These are phyloP conservation scores for Talaromyces sp. DNA, from an alignment of 2,329 filamentous ascomycete genomes.

Conservation along the genomic window DNA sequence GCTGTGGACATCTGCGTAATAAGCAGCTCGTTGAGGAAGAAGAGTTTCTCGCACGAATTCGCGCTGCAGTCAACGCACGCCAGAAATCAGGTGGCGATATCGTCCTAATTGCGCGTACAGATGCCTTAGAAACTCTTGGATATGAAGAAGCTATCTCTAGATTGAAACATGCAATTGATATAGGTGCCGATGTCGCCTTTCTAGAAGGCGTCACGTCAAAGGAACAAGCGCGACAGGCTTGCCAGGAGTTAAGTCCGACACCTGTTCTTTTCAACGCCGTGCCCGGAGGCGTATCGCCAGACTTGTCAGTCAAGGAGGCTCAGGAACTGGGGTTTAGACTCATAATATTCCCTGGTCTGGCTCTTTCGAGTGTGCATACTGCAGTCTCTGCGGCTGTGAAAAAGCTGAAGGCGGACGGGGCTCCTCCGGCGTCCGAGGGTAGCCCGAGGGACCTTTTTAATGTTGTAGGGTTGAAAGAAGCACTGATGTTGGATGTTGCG, in stretches of 20 bases:
- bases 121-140: conserved; percentile 22
- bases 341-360: conserved; percentile 29
- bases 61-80: conserved; percentile 27
- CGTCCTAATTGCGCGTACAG: conserved; percentile 31
- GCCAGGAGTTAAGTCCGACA: conserved; percentile 21
- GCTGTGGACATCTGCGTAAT: conserved; percentile 36
- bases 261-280: conserved; percentile 34
- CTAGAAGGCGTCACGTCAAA: conserved; percentile 26
- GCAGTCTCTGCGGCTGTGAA: conserved; percentile 20
- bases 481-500: conserved; percentile 24
- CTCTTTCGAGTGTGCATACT: conserved; percentile 21
- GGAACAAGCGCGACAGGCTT: conserved; percentile 22
- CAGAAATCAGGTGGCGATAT: conserved; percentile 24
- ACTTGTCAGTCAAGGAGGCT: conserved; percentile 25
- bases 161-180: conserved; percentile 22
- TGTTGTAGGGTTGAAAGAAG: conserved; percentile 25
- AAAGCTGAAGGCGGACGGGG: conserved; percentile 24
- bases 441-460: conserved; percentile 26
- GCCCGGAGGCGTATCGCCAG: conserved; percentile 26
- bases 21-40: conserved; percentile 25
- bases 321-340: conserved; percentile 28
- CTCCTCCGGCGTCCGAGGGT: conserved; percentile 10
- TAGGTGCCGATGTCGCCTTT: conserved; percentile 30
- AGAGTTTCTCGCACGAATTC: conserved; percentile 20
- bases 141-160: conserved; percentile 26